These are phyloP conservation scores for Tuber magnatum DNA, from an alignment of 495 filamentous ascomycete genomes.

Conservation along the genomic window DNA sequence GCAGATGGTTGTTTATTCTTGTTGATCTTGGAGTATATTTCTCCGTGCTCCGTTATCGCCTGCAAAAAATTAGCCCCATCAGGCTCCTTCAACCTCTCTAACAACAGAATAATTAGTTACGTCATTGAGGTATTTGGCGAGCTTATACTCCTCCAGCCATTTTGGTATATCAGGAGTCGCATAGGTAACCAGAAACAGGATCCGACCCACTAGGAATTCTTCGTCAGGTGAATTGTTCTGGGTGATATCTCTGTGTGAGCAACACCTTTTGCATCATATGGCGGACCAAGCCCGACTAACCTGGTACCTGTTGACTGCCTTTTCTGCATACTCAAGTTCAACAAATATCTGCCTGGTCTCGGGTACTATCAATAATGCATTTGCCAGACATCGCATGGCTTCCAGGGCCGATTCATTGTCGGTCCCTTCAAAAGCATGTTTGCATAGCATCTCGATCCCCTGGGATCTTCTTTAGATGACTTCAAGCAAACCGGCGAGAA, in stretches of 20 bases:
- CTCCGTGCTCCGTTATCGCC: constrained; percentile 65
- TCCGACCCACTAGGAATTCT: constrained; percentile 75
- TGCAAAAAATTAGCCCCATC: constrained; percentile 39
- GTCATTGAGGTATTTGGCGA: constrained; percentile 62
- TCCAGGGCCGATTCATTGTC: constrained; percentile 59
- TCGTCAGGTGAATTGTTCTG: constrained; percentile 70
- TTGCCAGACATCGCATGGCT: constrained; percentile 79
- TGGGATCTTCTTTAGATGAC: constrained; percentile 39
- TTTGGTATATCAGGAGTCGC: constrained; percentile 61
- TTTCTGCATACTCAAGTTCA: constrained; percentile 64
- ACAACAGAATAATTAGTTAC: constrained; percentile 40
- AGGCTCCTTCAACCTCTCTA: neutral
- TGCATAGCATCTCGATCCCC: constrained; percentile 67
- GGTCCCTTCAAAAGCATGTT: constrained; percentile 58
- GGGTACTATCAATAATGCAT: constrained; percentile 66
- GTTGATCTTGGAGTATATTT: constrained; percentile 48
- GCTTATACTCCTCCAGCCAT: constrained; percentile 61
- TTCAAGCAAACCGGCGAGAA: neutral
- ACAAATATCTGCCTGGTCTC: constrained; percentile 73
- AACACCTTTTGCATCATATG: neutral
- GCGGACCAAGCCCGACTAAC: constrained; percentile 38
- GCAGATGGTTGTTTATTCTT: constrained; percentile 45
- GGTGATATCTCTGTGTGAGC: constrained; percentile 16
- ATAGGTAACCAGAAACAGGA: constrained; percentile 83
- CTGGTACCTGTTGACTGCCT: constrained; percentile 64